Percentiles rank a stretch among this genome's conserved stretches.
Evolutionary conservation across 768 basidiomycete species (phyloP).

Genomic region (Clitopilus passeckerianus): DNA sequence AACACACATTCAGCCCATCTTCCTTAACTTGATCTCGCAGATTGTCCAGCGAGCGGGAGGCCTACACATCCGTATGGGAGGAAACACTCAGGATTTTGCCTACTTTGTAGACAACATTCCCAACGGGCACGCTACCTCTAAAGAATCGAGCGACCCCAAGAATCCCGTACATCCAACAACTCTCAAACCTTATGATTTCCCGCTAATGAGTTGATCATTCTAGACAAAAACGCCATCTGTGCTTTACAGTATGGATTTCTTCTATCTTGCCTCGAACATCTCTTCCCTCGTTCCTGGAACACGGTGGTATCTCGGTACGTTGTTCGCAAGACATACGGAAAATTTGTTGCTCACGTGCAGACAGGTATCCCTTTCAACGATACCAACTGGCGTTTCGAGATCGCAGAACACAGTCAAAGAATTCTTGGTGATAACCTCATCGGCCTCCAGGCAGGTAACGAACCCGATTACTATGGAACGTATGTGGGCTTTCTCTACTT

Average conservation of each 20-base stretch:
- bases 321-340: neutral
- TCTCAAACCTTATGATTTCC: neutral
- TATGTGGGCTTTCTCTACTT: constrained; percentile 10
- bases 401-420: constrained; percentile 52
- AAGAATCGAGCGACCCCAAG: constrained; percentile 23
- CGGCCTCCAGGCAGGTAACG: constrained; percentile 72
- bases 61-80: constrained; percentile 56
- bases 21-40: constrained; percentile 64
- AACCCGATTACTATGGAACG: constrained; percentile 68
- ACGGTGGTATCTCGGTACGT: constrained; percentile 59
- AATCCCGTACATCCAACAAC: constrained; percentile 24
- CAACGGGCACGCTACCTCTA: constrained; percentile 36
- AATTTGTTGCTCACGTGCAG: neutral
- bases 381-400: constrained; percentile 45
- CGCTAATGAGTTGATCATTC: neutral
- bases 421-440: constrained; percentile 63
- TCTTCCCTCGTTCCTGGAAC: constrained; percentile 47
- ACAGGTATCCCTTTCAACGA: constrained; percentile 62
- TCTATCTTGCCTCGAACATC: constrained; percentile 61
- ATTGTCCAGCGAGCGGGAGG: constrained; percentile 50
- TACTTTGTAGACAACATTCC: constrained; percentile 33
- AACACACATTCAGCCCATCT: constrained; percentile 44
- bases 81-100: constrained; percentile 63
- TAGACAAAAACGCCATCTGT: constrained; percentile 65
- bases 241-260: constrained; percentile 57